Percentiles rank a stretch among this genome's conserved stretches.
These are phyloP conservation scores for Chlorella ohadii DNA, from an alignment of 139 green algal genomes.

Conservation along the genomic window DNA sequence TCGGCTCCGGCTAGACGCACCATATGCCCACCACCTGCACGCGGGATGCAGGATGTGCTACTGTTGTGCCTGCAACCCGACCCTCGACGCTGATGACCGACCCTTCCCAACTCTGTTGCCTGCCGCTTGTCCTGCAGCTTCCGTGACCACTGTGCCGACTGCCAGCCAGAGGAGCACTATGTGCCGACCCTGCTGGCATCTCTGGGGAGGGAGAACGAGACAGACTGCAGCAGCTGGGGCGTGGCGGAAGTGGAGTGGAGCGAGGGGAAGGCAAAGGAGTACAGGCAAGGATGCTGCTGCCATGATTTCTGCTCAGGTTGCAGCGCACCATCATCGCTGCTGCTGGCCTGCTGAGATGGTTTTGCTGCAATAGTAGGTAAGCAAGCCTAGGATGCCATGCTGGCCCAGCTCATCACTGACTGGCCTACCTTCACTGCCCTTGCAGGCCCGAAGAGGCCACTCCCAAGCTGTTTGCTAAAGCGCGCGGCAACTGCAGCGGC, in stretches of 20 bases:
- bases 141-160: not conserved
- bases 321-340: too few relatives aligned
- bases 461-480: not conserved
- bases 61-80: not conserved
- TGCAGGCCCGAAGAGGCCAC: not conserved
- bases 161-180: slow-evolving; percentile 34
- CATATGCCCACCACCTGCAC: too few relatives aligned
- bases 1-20: too few relatives aligned
- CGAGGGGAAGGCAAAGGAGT: not conserved
- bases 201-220: not conserved
- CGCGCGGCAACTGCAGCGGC: slow-evolving; percentile 5
- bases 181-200: slow-evolving; percentile 28
- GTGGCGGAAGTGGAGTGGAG: not conserved
- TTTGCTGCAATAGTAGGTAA: too few relatives aligned
- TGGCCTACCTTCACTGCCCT: too few relatives aligned
- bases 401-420: too few relatives aligned
- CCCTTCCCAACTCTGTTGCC: not conserved
- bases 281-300: not conserved
- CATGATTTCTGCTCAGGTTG: too few relatives aligned
- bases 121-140: not conserved
- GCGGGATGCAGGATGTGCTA: not conserved
- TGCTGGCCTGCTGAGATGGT: not conserved
- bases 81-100: not conserved
- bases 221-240: not conserved
- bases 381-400: too few relatives aligned